phyloP scores from a whole-genome alignment of 2,329 filamentous ascomycete species.

The Paracoccidioides brasiliensis region DNA sequence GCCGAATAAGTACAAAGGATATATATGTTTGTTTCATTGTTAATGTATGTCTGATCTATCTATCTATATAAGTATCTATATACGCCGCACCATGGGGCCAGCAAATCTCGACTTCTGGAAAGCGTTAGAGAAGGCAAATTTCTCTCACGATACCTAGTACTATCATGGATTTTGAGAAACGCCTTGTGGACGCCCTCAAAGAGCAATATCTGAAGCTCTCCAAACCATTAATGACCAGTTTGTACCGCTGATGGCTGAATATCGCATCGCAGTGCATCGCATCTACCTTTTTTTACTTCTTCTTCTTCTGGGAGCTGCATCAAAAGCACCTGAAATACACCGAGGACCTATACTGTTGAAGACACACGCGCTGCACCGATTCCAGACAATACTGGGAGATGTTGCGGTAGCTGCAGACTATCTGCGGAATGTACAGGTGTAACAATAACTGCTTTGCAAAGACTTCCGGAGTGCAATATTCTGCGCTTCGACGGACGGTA shows the following conservation, averaged over 20 bases:
- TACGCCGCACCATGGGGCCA: slow-evolving; percentile 26
- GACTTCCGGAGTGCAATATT: slow-evolving; percentile 16
- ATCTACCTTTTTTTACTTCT: slow-evolving; percentile 21
- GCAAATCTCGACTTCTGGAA: slow-evolving; percentile 18
- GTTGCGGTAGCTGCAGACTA: slow-evolving; percentile 22
- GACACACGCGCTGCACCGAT: slow-evolving; percentile 21
- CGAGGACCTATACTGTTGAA: slow-evolving; percentile 21
- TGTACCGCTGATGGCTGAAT: slow-evolving; percentile 24
- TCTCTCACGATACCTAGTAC: slow-evolving; percentile 17
- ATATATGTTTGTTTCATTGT: too few species aligned
- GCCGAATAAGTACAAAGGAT: too few species aligned
- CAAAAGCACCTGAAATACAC: slow-evolving; percentile 24
- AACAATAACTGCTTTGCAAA: slow-evolving; percentile 14
- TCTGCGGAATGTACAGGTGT: slow-evolving; percentile 20
- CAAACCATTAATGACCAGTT: slow-evolving; percentile 30
- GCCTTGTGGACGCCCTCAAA: slow-evolving; percentile 42
- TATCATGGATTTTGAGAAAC: slow-evolving; percentile 22
- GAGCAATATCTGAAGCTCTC: slow-evolving; percentile 30
- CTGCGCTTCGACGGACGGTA: slow-evolving; percentile 11
- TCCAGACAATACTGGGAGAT: slow-evolving; percentile 23
- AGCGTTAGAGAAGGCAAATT: slow-evolving; percentile 18
- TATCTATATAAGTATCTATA: slow-evolving; percentile 28
- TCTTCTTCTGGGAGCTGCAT: slow-evolving; percentile 31
- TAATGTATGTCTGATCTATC: slow-evolving; percentile 23
- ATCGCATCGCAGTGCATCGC: slow-evolving; percentile 16